These are phyloP conservation scores for Candida chilensis DNA, from an alignment of 805 yeast species.

Conservation along the genomic window DNA sequence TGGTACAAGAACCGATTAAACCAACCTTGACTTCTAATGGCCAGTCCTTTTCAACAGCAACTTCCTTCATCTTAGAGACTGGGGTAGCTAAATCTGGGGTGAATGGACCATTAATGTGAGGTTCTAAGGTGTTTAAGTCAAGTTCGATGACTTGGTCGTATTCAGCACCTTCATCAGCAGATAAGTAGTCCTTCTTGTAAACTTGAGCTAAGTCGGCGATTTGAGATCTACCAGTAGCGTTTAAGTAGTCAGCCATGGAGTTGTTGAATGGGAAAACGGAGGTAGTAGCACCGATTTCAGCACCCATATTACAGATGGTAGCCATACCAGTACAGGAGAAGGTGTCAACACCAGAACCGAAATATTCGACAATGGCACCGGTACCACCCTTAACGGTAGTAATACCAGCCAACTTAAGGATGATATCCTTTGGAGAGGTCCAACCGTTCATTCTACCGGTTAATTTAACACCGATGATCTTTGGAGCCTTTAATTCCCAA, in stretches of 20 bases:
- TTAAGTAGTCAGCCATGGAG: slow-evolving; percentile 78
- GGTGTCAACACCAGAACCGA: slow-evolving; percentile 88
- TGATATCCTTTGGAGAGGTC: slow-evolving; percentile 96
- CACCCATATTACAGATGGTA: slow-evolving; percentile 99
- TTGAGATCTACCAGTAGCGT: slow-evolving; percentile 78
- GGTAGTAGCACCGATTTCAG: slow-evolving; percentile 98
- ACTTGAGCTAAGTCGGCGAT: slow-evolving; percentile 75
- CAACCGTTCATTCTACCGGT: slow-evolving; percentile 90
- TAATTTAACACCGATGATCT: slow-evolving; percentile 87
- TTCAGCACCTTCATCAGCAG: slow-evolving; percentile 88
- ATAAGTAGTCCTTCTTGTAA: slow-evolving; percentile 54
- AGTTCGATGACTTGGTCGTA: slow-evolving; percentile 91
- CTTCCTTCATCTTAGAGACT: slow-evolving; percentile 76
- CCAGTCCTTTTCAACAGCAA: slow-evolving; percentile 83
- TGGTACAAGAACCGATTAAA: slow-evolving; percentile 96
- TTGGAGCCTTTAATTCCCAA: slow-evolving; percentile 98
- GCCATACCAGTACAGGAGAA: slow-evolving; percentile 99
- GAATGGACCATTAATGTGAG: slow-evolving; percentile 96
- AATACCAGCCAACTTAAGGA: slow-evolving; percentile 86
- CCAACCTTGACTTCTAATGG: slow-evolving; percentile 91
- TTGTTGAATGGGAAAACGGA: slow-evolving; percentile 95
- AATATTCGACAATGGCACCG: slow-evolving; percentile 92
- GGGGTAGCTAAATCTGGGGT: slow-evolving; percentile 98
- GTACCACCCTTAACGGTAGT: slow-evolving; percentile 98
- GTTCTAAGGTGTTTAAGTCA: slow-evolving; percentile 83